These are phyloP conservation scores for Peniophora sp. DNA, from an alignment of 1,284 basidiomycete species.

Conservation along the genomic window DNA sequence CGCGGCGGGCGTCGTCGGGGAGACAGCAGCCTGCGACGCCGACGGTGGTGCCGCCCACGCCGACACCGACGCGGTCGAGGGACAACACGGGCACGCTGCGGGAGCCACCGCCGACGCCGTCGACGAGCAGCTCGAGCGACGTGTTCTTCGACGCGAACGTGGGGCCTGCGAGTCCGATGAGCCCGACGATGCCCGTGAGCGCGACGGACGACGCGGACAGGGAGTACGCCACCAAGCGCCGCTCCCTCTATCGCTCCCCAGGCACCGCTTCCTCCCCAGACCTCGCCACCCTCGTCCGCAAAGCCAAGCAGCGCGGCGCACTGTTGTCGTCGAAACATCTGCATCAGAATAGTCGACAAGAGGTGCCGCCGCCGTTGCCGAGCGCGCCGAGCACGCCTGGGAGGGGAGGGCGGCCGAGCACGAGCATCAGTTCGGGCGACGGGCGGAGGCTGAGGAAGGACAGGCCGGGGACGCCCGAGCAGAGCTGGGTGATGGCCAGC, in stretches of 20 bases:
- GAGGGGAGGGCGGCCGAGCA: constrained; percentile 7
- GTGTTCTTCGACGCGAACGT: neutral
- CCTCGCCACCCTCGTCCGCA: constrained; percentile 74
- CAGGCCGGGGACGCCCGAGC: constrained; percentile 17
- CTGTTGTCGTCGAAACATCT: constrained; percentile 20
- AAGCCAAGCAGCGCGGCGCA: constrained; percentile 62
- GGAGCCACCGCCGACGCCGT: constrained; percentile 27
- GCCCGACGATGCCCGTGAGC: constrained; percentile 26
- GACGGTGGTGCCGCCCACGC: constrained; percentile 52
- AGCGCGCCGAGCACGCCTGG: neutral
- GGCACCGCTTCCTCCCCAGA: constrained; percentile 87
- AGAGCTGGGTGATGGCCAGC: constrained; percentile 47
- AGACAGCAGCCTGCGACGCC: constrained; percentile 31
- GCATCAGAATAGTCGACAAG: constrained; percentile 34
- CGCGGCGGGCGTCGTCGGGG: no score
- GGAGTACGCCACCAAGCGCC: constrained; percentile 63
- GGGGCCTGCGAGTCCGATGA: constrained; percentile 13
- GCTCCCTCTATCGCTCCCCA: constrained; percentile 79
- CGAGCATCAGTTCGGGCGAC: no score
- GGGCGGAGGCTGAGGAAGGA: no score
- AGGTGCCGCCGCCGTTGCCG: constrained; percentile 43
- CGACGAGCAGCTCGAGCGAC: constrained; percentile 18
- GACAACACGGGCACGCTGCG: constrained; percentile 14
- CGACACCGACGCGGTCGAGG: constrained; percentile 22
- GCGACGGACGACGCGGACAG: constrained; percentile 52